phyloP scores from a whole-genome alignment of 805 yeast species.

The Ogataea corticis region DNA sequence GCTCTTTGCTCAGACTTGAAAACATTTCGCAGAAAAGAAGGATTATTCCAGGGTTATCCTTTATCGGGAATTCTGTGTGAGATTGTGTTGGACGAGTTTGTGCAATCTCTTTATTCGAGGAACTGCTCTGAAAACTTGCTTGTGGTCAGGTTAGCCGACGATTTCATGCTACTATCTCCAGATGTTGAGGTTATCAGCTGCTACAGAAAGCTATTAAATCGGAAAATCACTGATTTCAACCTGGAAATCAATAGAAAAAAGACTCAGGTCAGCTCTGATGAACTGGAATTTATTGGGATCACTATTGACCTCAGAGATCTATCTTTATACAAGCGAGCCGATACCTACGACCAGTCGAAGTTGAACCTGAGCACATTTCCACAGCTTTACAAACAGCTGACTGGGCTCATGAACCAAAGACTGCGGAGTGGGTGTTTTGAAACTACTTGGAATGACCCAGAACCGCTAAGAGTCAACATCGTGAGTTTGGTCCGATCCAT shows the following conservation, averaged over 20 bases:
- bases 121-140: constrained; percentile 21
- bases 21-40: constrained; percentile 53
- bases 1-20: constrained; percentile 40
- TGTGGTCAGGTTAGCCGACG: constrained; percentile 77
- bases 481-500: constrained; percentile 18
- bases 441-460: constrained; percentile 20
- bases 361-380: constrained; percentile 15
- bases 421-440: constrained; percentile 34
- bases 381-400: constrained; percentile 27
- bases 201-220: constrained; percentile 31
- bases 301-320: constrained; percentile 36
- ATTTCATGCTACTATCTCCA: constrained; percentile 70
- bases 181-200: constrained; percentile 32
- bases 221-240: constrained; percentile 45
- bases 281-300: constrained; percentile 44
- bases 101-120: constrained; percentile 37
- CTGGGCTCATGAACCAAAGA: constrained; percentile 33
- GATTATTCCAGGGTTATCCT: constrained; percentile 84
- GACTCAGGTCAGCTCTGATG: constrained; percentile 26
- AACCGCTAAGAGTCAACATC: constrained; percentile 24
- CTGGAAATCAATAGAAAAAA: constrained; percentile 43
- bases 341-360: constrained; percentile 17
- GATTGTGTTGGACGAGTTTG: constrained; percentile 63
- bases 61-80: constrained; percentile 77
- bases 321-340: constrained; percentile 37